Evolutionary conservation across 768 basidiomycete genomes (phyloP).

Genomic region (Boletus tylopilopsis): DNA sequence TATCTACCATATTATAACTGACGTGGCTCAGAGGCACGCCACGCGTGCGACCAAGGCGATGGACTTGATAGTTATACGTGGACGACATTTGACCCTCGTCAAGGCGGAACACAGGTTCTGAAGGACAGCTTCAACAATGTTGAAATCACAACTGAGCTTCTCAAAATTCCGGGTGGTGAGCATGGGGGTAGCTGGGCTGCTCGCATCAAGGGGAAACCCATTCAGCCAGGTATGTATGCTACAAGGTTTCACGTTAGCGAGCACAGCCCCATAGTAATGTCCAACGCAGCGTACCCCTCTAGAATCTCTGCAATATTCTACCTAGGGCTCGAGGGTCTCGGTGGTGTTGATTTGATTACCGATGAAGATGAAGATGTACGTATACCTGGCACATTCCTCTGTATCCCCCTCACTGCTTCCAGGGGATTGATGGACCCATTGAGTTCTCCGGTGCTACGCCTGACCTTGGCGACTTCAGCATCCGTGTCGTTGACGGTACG

Average conservation of each 20-base stretch:
- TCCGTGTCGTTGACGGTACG: slow-evolving; percentile 77
- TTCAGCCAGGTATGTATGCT: slow-evolving; percentile 50
- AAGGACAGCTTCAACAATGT: slow-evolving; percentile 82
- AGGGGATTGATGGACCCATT: slow-evolving; percentile 76
- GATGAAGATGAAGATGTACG: slow-evolving; percentile 71
- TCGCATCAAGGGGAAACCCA: slow-evolving; percentile 75
- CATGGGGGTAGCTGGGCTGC: slow-evolving; percentile 89
- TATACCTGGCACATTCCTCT: slow-evolving; percentile 3
- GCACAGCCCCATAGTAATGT: slow-evolving; percentile 28
- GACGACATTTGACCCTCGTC: slow-evolving; percentile 81
- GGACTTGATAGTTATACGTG: slow-evolving; percentile 79
- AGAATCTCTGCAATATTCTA: slow-evolving; percentile 83
- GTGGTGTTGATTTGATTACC: slow-evolving; percentile 75
- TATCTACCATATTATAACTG: not conserved
- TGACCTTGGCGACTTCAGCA: slow-evolving; percentile 77
- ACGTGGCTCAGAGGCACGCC: slow-evolving; percentile 57
- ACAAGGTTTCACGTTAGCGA: not conserved
- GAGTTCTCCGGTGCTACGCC: slow-evolving; percentile 70
- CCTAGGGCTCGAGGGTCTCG: slow-evolving; percentile 82
- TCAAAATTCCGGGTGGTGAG: slow-evolving; percentile 80
- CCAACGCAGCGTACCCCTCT: slow-evolving; percentile 41
- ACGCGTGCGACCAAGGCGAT: slow-evolving; percentile 88
- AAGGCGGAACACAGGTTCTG: slow-evolving; percentile 83
- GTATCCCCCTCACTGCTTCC: slow-evolving; percentile 6
- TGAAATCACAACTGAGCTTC: slow-evolving; percentile 75